Base-by-base conservation (phyloP, 1,139 yeast genomes). In the Yamadazyma jaroonii region DNA sequence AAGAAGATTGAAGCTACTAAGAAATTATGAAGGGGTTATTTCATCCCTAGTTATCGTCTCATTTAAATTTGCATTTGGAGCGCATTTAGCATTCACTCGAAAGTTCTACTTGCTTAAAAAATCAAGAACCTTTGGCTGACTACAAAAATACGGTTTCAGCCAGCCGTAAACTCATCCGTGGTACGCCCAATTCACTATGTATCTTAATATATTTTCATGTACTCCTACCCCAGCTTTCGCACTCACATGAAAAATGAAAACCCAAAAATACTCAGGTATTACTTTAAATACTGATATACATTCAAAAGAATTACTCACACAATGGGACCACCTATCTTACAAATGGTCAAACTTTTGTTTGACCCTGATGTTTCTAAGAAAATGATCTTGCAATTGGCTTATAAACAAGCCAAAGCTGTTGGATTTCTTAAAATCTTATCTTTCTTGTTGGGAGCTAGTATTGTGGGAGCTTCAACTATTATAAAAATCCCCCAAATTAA, bases 401-500 rank as follows among this genome's bases (percentile, higher is more conserved):
- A 58, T 41, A 60, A 59, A 26, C 72, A 65, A 46, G 49, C 59
- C 28, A 60, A 59, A 42, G 64, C 61, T 21, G 50, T 67, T 37
- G 73, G 74, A 3, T 54, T 59, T 35, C 66, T 67, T 37, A 63
- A 60, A 39, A 57, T 69, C 2, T 48, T 66, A 15, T 59, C 73
- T 2, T 53, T 61, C 21, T 45, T 64, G 13, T 56, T 69, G 31
- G 65, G 74, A 8, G 57, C 64, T 1, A 48, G 57, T 9, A 60
- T 66, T 29, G 74, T 70, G 14, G 74, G 65, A 2, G 67, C 53
- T 2, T 66, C 74, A n/a, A 61, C 71, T 28, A 51, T 69, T 11
- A 63, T 70, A 39, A 62, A 67, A 48, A 49, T 70, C 25, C 77
- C 77, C 6, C 77, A 71, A 45, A 70, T 71, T 40, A 49, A 48